Evolutionary conservation across 1,284 basidiomycete genomes (phyloP).

Genomic region (Phylloporus sp.): DNA sequence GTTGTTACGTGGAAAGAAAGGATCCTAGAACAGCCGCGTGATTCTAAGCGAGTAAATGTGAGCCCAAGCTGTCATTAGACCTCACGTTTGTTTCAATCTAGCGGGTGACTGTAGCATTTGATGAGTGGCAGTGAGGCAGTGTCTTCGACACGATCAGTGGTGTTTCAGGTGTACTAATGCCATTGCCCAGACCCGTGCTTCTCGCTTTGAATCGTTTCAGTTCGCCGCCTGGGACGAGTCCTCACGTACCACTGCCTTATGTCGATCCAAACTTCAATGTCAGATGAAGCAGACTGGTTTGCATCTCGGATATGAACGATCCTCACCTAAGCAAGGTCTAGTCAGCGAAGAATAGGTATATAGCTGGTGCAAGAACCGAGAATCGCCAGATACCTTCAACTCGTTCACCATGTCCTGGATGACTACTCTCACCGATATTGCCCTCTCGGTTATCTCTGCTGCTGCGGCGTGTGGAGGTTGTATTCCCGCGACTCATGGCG

Average conservation of each 20-base stretch:
- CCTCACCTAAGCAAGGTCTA: not conserved
- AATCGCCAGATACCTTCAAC: not conserved
- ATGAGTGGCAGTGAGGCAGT: not conserved
- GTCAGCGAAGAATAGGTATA: not conserved
- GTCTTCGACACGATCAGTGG: not conserved
- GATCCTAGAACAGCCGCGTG: no score
- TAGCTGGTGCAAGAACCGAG: not conserved
- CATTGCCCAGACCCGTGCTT: not conserved
- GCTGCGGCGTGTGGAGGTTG: conserved; percentile 19
- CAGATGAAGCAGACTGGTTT: not conserved
- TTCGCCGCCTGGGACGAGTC: not conserved
- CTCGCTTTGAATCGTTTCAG: not conserved
- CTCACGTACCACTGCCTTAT: not conserved
- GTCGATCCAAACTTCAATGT: not conserved
- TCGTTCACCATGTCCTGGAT: conserved; percentile 3
- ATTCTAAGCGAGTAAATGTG: no score
- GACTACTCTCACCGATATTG: not conserved
- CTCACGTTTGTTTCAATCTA: not conserved
- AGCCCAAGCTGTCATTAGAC: not conserved
- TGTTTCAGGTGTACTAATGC: not conserved
- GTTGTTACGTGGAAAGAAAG: no score
- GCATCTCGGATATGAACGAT: not conserved
- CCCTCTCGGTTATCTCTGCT: conserved; percentile 5
- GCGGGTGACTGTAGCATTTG: not conserved
- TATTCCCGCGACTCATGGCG: conserved; percentile 1